Percentiles rank a stretch among this genome's conserved stretches.
Evolutionary conservation across 352 stramenopile genomes (phyloP).

Genomic region (Phytophthora chlamydospora): DNA sequence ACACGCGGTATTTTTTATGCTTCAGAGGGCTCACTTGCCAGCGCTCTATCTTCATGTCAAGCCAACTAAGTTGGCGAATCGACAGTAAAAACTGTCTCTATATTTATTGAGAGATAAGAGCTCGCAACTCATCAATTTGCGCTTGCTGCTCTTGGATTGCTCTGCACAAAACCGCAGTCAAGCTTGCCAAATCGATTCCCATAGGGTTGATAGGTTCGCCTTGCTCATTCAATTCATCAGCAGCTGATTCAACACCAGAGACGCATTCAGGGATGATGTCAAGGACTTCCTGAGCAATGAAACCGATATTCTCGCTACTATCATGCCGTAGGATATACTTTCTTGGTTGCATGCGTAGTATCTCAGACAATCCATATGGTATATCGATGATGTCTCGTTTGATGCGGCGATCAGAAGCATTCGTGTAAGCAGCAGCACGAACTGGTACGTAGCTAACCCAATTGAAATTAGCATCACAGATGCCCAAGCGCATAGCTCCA

Average conservation of each 20-base stretch:
- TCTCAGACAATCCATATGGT: background rate
- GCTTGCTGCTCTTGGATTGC: conserved; percentile 4
- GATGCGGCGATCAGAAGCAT: background rate
- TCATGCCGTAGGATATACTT: too few species aligned
- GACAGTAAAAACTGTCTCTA: too few species aligned
- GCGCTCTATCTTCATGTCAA: too few species aligned
- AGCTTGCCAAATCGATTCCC: background rate
- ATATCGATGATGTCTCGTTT: conserved; percentile 3
- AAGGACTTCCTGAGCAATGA: background rate
- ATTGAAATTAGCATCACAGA: background rate
- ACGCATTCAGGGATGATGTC: background rate
- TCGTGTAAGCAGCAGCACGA: background rate
- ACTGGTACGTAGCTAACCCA: background rate
- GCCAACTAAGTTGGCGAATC: too few species aligned
- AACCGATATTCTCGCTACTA: background rate
- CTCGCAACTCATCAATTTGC: background rate
- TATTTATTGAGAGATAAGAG: too few species aligned
- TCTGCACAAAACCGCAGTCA: background rate
- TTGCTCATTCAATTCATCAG: background rate
- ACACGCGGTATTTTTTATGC: too few species aligned
- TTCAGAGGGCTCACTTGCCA: too few species aligned
- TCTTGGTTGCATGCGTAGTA: background rate
- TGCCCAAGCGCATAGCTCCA: background rate
- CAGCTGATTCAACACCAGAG: background rate
- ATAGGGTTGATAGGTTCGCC: background rate